Evolutionary conservation across 768 basidiomycete genomes (phyloP), one percentile per base, ranked within the genome.

Genomic region (Boletus fagicola): DNA sequence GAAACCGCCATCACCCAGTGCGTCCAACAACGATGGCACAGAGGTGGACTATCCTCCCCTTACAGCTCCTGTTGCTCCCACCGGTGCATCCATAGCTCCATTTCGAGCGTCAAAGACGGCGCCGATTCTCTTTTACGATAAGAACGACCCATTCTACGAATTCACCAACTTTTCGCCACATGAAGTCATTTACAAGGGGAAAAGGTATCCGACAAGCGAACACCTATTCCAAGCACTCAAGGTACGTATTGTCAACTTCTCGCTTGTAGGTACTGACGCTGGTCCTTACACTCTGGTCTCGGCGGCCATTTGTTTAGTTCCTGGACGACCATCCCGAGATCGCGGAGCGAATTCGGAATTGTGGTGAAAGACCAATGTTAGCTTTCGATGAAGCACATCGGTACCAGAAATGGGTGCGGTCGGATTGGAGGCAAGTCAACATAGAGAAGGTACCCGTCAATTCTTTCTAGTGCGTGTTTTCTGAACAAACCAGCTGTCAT

Each of bases 151-250:
- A 12, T 77, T 87, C 65, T 87, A 88, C 58, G 86, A 84, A 8
- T 88, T 88, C 64, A 87, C 87, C 42, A 88, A 88, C 68, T 88
- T 88, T 68, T 88, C 88, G 11, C 68, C 82, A 0, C 87, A 89
- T 68, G 76, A 82, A 44, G 81, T 90, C 11, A 62, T 75, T 11
- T 85, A 87, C 66, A 78, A 82, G 33, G 83, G 83, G 40, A 85
- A 83, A 65, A 76, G 72, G 53, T 90, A 89, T 65, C 86, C 87
- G 1, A 90, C 88, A 0, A 86, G 86, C 65, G 88, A 89, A 66
- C 88, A 90, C 69, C 78, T 90, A 12, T 90, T 88, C 64, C 88
- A 90, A 62, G 84, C 88, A 3, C 80, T 88, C 73, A 89, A 88
- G 68, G 86, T 84, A 53, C 12, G 69, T 51, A 11, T 45, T 55